A percentile compares a stretch with the other conserved stretches of the same genome.
These are phyloP conservation scores for Acidomyces sp. DNA, from an alignment of 495 filamentous ascomycete species.

Conservation along the genomic window DNA sequence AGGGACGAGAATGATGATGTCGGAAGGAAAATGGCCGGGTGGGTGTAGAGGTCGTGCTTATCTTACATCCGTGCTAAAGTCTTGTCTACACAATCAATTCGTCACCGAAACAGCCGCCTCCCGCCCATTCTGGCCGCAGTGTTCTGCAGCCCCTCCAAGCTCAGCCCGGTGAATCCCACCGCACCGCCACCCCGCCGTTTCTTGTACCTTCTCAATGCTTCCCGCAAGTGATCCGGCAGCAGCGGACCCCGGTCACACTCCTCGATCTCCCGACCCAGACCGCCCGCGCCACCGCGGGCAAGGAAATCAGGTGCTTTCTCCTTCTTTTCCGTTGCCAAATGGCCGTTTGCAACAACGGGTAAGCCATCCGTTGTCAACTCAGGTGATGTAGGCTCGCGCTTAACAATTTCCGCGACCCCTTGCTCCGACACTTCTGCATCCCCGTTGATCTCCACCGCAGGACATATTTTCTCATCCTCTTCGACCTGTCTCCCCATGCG, in stretches of 20 bases:
- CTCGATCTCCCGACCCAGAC: slow-evolving; percentile 11
- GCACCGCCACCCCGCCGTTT: slow-evolving; percentile 51
- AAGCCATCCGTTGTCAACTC: neutral
- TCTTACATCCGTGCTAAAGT: too few species aligned
- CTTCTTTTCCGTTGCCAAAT: neutral
- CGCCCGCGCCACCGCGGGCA: slow-evolving; percentile 12
- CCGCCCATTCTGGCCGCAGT: slow-evolving; percentile 27
- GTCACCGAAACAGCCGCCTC: slow-evolving; percentile 29
- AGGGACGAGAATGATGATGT: too few species aligned
- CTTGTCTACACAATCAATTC: too few species aligned
- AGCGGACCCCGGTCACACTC: slow-evolving; percentile 48
- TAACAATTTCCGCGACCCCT: neutral
- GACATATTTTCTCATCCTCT: slow-evolving; percentile 4
- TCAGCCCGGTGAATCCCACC: slow-evolving; percentile 59
- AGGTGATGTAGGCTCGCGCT: slow-evolving; percentile 9
- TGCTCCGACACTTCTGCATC: slow-evolving; percentile 1
- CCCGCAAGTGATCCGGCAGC: slow-evolving; percentile 67
- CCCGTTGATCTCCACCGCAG: neutral
- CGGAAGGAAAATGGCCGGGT: too few species aligned
- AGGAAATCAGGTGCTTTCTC: neutral
- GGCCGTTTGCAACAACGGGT: neutral
- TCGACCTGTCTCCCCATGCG: slow-evolving; percentile 2
- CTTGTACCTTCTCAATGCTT: slow-evolving; percentile 63
- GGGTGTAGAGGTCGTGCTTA: too few species aligned
- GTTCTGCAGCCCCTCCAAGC: slow-evolving; percentile 40